Evolutionary conservation across 257 asterid genomes (phyloP), one percentile per base, ranked within the genome.

Genomic region (Ocimum tenuiflorum): DNA sequence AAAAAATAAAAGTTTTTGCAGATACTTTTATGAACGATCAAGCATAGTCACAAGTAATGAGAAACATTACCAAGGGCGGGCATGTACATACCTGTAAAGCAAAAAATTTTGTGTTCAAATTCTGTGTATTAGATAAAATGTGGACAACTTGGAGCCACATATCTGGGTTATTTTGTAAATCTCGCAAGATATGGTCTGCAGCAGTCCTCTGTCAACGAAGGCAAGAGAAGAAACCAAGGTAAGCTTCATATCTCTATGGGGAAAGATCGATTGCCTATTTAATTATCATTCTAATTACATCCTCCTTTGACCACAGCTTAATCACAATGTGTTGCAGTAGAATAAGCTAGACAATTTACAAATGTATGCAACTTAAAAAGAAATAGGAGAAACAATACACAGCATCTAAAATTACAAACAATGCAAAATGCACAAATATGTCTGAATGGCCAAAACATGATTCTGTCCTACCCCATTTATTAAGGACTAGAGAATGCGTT

Each of bases 121-220:
- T 88, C 71, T 88, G 91, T 18, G 99, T 73, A 67, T 65, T 91
- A 31, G 96, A 88, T 68, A 94, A 80, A 75, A 94, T 91, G 80
- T 90, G 95, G 78, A 91, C 99, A 75, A 94, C 99, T 90, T 91
- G 99, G 77, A 91, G 97, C 99, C 99, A 94, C 91, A 81, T 91
- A 42, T 91, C 95, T 8, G 95, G 96, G 76, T 94, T 91, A 66
- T 75, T 83, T 85, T 94, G 99, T 81, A 94, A 73, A 71, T 94
- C 99, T 18, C 97, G 87, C 89, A 94, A 79, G 62, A 94, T 85
- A 73, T 79, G 95, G 78, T 94, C 97, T 10, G 99, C 97, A 8
- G 96, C 95, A 71, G 91, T 69, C 70, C 97, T 86, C 97, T 94
- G 85, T 60, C 72, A 79, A 13, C 19, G 20, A 70, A 73, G 35